A percentile compares a stretch with the other conserved stretches of the same genome.
Evolutionary conservation across 805 yeast species (phyloP).

Genomic region (Naumovozyma baii): DNA sequence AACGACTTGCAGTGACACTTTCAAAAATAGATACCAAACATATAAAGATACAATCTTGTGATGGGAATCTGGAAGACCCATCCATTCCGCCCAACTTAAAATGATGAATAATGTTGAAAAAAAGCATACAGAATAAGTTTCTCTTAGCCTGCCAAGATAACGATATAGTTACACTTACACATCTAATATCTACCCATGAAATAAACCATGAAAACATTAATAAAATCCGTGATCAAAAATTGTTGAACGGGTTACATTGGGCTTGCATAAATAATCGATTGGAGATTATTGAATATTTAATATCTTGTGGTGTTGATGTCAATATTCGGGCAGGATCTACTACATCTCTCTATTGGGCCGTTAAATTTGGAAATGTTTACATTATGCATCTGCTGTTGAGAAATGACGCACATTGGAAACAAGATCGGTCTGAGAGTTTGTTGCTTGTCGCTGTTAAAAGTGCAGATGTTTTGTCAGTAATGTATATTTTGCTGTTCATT

Average conservation of each 20-base stretch:
- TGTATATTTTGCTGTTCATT: conserved; percentile 44
- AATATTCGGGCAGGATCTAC: conserved; percentile 30
- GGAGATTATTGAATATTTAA: conserved; percentile 47
- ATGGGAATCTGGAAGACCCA: too few species aligned
- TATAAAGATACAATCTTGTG: too few species aligned
- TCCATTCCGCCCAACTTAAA: too few species aligned
- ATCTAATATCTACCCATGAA: conserved; percentile 28
- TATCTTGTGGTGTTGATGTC: conserved; percentile 53
- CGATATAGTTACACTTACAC: conserved; percentile 40
- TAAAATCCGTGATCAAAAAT: conserved; percentile 27
- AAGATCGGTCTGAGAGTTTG: conserved; percentile 12
- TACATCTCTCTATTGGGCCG: conserved; percentile 85
- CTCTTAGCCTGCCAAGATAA: conserved; percentile 44
- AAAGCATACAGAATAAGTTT: background rate
- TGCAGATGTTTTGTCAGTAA: conserved; percentile 74
- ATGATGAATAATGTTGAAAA: background rate
- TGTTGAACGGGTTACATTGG: conserved; percentile 72
- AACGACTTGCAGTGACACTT: too few species aligned
- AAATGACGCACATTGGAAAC: conserved; percentile 45
- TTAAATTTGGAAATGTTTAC: conserved; percentile 72
- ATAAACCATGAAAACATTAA: too few species aligned
- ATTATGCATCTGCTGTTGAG: conserved; percentile 59
- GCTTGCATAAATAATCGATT: conserved; percentile 75
- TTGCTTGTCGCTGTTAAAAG: conserved; percentile 82
- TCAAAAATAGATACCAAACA: too few species aligned